Evolutionary conservation across 192 early-diverging fungal genomes (phyloP).

Genomic region (Mortierella hygrophila): DNA sequence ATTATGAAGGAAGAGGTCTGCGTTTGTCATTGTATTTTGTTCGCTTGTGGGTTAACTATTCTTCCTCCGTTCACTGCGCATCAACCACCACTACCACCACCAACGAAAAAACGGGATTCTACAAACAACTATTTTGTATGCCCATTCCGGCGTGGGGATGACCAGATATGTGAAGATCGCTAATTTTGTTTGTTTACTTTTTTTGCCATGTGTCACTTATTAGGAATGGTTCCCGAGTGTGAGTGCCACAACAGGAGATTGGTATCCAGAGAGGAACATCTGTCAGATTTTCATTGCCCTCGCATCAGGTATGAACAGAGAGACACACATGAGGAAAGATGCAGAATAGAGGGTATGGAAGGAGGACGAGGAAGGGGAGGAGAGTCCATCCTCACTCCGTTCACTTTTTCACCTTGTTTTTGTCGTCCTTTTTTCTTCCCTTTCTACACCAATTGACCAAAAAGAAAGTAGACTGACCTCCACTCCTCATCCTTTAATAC

Average conservation of each 20-base stretch:
- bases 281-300: constrained; percentile 83
- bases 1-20: background rate
- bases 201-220: background rate
- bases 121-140: background rate
- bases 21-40: background rate
- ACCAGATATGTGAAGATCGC: background rate
- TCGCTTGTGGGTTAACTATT: background rate
- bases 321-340: background rate
- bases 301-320: constrained; percentile 58
- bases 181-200: constrained; percentile 21
- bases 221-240: constrained; percentile 84
- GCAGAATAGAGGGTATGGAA: background rate
- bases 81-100: background rate
- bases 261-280: constrained; percentile 76
- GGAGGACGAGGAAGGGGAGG: background rate
- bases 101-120: background rate
- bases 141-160: background rate
- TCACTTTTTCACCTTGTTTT: background rate
- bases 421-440: background rate
- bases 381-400: too few species aligned
- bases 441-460: background rate
- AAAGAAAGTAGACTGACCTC: background rate
- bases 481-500: background rate
- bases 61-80: background rate
- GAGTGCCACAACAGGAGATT: constrained; percentile 80